Percentiles rank a stretch among this genome's conserved stretches.
Conservation (phyloP, 78 protist species). For the Chrysochromulina tobinii region DNA sequence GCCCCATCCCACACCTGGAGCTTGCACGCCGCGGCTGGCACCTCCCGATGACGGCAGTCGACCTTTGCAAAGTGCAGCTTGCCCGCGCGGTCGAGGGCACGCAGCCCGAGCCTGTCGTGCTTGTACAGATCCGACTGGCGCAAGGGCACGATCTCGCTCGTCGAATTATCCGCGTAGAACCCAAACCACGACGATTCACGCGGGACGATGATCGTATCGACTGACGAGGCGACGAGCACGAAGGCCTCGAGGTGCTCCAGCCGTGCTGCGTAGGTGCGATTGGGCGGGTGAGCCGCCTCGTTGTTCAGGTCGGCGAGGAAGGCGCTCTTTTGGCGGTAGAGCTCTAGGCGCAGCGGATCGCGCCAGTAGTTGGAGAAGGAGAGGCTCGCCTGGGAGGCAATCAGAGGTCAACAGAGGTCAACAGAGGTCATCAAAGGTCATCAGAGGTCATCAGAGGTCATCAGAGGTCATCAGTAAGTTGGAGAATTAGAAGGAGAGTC, state of each 20-base stretch:
- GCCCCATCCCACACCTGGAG: too few species aligned
- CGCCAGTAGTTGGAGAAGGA: conserved; percentile 23
- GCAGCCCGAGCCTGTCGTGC: conserved; percentile 65
- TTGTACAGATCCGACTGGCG: conserved; percentile 41
- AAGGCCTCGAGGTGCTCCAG: not conserved
- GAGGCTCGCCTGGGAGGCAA: not conserved
- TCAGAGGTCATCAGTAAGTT: too few species aligned
- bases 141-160: conserved; percentile 40
- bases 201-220: conserved; percentile 58
- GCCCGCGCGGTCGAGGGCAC: conserved; percentile 46
- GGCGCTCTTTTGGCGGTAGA: not conserved
- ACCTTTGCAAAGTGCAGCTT: conserved; percentile 35
- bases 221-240: conserved; percentile 23
- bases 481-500: not conserved
- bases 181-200: conserved; percentile 59
- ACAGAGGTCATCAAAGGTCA: too few species aligned
- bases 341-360: not conserved
- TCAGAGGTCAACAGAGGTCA: too few species aligned
- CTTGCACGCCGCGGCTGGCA: too few species aligned
- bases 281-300: not conserved
- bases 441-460: too few species aligned
- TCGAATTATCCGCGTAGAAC: conserved; percentile 48
- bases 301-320: conserved; percentile 16
- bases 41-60: conserved; percentile 34
- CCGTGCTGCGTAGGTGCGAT: not conserved